Conservation (phyloP, 352 stramenopile genomes). For the Phytopythium kandeliae region DNA sequence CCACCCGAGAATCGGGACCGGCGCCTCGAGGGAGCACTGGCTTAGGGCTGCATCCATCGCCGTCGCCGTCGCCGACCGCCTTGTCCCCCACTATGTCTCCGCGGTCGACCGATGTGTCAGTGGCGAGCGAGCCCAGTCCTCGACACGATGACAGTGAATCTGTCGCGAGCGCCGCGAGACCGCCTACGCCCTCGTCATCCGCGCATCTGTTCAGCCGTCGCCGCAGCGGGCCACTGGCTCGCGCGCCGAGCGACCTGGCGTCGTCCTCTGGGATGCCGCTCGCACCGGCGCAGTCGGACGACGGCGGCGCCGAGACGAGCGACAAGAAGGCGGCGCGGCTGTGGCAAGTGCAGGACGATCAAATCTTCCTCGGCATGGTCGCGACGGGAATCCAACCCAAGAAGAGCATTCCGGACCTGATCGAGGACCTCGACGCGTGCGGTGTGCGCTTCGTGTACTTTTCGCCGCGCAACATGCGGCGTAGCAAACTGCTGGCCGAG, state of each 20-base stretch:
- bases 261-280: slow-evolving; percentile 24
- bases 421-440: slow-evolving; percentile 92
- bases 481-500: slow-evolving; percentile 95
- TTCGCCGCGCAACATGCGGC: slow-evolving; percentile 97
- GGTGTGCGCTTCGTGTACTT: slow-evolving; percentile 99
- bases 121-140: slow-evolving; percentile 2
- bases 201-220: slow-evolving; percentile 4
- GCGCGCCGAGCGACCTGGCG: slow-evolving; percentile 41
- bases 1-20: no score
- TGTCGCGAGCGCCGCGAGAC: not conserved
- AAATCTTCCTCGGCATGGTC: slow-evolving; percentile 98
- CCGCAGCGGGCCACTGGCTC: slow-evolving; percentile 7
- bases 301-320: slow-evolving; percentile 19
- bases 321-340: slow-evolving; percentile 60
- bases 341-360: slow-evolving; percentile 90
- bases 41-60: not conserved
- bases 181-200: slow-evolving; percentile 1
- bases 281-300: slow-evolving; percentile 1
- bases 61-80: not conserved
- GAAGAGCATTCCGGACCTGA: slow-evolving; percentile 92
- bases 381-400: slow-evolving; percentile 93
- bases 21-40: not conserved
- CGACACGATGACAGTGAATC: slow-evolving; percentile 4
- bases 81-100: slow-evolving; percentile 2
- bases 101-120: not conserved